These are phyloP conservation scores for Colletotrichum spinosum DNA, from an alignment of 2,329 filamentous ascomycete genomes.

Conservation along the genomic window DNA sequence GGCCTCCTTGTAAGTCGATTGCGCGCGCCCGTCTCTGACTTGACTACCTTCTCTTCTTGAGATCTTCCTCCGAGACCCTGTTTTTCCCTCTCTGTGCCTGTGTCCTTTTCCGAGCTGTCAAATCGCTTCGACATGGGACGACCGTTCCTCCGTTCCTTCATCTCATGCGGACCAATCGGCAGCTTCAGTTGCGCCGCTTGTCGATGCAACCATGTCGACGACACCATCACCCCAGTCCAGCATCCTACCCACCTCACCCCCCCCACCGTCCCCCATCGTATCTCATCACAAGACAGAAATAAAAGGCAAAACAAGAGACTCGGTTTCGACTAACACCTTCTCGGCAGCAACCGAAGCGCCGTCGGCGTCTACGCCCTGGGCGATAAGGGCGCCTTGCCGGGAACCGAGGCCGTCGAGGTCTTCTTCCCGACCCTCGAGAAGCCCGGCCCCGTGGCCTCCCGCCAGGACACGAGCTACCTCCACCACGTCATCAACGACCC, in stretches of 20 bases:
- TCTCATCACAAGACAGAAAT: background rate
- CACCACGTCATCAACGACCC: constrained; percentile 37
- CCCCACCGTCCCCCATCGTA: background rate
- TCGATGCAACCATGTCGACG: too few relatives aligned
- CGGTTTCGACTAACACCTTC: constrained; percentile 17
- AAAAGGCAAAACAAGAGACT: background rate
- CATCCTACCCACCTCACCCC: background rate
- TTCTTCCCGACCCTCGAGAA: constrained; percentile 38
- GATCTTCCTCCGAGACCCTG: background rate
- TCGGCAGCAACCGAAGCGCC: constrained; percentile 36
- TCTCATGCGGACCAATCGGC: constrained; percentile 20
- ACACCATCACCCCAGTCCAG: background rate
- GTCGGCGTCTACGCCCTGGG: constrained; percentile 33
- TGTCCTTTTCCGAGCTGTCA: constrained; percentile 7
- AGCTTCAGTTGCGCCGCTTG: background rate
- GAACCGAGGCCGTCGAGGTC: constrained; percentile 35
- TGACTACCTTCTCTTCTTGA: background rate
- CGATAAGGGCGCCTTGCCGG: constrained; percentile 37
- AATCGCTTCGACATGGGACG: constrained; percentile 8
- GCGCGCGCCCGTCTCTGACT: background rate
- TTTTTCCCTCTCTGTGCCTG: too few relatives aligned
- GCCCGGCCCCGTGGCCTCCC: constrained; percentile 33
- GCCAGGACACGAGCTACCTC: constrained; percentile 35
- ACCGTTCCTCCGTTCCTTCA: constrained; percentile 13
- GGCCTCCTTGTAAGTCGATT: constrained; percentile 37